These are phyloP conservation scores for Vitellaria paradoxa DNA, from an alignment of 179 eudicot genomes.

Conservation along the genomic window DNA sequence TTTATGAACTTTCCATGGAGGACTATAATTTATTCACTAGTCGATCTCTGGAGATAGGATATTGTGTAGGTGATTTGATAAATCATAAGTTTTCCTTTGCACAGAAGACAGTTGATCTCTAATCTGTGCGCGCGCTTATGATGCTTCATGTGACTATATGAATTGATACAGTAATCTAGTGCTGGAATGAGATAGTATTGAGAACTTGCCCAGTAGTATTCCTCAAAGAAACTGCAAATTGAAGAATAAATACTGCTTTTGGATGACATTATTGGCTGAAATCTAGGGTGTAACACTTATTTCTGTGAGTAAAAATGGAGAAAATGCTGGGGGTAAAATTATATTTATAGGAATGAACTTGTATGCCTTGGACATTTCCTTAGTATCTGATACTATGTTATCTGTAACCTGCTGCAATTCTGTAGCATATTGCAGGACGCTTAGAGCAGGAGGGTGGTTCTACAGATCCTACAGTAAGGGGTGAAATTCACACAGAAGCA, in stretches of 20 bases:
- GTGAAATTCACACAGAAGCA: slow-evolving; percentile 72
- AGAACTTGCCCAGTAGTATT: not conserved
- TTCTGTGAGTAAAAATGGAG: not conserved
- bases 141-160: not conserved
- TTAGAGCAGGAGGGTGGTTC: slow-evolving; percentile 69
- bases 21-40: not conserved
- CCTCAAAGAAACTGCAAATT: not conserved
- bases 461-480: slow-evolving; percentile 59
- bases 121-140: no score
- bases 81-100: not conserved
- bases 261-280: not conserved
- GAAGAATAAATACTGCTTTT: not conserved
- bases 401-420: slow-evolving; percentile 37
- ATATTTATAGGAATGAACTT: not conserved
- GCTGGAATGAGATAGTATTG: not conserved
- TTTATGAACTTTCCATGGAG: not conserved
- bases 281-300: not conserved
- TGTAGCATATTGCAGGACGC: slow-evolving; percentile 79
- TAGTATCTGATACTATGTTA: slow-evolving; percentile 24
- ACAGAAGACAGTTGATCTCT: not conserved
- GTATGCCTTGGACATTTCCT: slow-evolving; percentile 2
- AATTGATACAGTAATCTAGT: not conserved
- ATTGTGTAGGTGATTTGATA: not conserved
- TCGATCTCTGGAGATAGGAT: not conserved
- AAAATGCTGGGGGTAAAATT: not conserved